Conservation (phyloP, 2,329 filamentous ascomycete genomes). For the Colletotrichum tofieldiae region DNA sequence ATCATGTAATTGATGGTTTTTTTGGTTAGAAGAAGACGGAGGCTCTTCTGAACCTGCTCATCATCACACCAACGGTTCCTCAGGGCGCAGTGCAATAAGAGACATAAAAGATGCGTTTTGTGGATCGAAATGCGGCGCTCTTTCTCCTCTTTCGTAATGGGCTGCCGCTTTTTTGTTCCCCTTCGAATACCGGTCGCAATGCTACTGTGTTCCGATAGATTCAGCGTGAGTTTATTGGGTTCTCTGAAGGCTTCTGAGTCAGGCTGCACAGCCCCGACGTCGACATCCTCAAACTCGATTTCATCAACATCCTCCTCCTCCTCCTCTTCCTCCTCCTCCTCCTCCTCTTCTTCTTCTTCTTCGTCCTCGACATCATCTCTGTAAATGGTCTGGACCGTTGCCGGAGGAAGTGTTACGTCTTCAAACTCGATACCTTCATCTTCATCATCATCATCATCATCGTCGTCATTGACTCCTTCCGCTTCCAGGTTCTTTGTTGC, state of each 20-base stretch:
- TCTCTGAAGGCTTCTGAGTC: constrained; percentile 46
- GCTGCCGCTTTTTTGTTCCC: constrained; percentile 62
- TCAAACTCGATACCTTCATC: constrained; percentile 65
- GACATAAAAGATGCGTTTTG: constrained; percentile 86
- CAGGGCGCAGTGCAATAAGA: constrained; percentile 82
- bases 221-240: constrained; percentile 63
- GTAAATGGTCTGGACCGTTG: constrained; percentile 67
- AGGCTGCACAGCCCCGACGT: constrained; percentile 55
- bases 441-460: constrained; percentile 55
- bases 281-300: constrained; percentile 65
- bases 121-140: constrained; percentile 81
- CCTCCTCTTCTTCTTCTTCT: constrained; percentile 54
- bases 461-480: constrained; percentile 48
- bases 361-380: constrained; percentile 62
- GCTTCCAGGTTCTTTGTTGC: constrained; percentile 20
- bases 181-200: constrained; percentile 51
- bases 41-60: constrained; percentile 73
- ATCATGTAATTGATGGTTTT: constrained; percentile 79
- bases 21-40: constrained; percentile 76
- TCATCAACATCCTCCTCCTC: constrained; percentile 60
- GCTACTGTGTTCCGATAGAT: constrained; percentile 64
- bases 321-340: constrained; percentile 53
- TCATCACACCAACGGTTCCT: constrained; percentile 95
- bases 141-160: constrained; percentile 69
- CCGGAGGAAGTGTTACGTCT: constrained; percentile 64